These are phyloP conservation scores for Citrus glauca DNA, from an alignment of 345 rosid genomes.

Conservation along the genomic window DNA sequence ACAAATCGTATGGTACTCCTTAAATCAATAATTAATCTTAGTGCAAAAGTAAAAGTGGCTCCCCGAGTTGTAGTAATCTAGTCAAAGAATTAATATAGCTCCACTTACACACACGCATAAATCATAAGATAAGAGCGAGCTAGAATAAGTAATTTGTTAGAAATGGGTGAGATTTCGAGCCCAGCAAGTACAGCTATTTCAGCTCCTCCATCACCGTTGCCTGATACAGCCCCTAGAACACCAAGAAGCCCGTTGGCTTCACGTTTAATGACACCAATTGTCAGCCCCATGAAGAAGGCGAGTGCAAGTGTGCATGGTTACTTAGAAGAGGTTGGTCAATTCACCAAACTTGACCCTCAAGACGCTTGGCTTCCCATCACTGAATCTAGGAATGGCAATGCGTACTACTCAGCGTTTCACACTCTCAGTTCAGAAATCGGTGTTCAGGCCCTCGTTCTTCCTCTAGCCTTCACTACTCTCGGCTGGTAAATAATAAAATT, in stretches of 20 bases:
- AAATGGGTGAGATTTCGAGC: conserved; percentile 4
- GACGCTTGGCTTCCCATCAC: conserved; percentile 69
- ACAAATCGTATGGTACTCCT: no score
- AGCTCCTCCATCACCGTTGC: conserved; percentile 38
- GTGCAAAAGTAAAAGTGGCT: neutral
- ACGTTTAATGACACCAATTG: conserved; percentile 32
- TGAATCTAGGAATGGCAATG: conserved; percentile 57
- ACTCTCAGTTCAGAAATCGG: conserved; percentile 53
- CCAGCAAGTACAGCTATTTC: conserved; percentile 9
- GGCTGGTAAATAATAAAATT: conserved; percentile 33
- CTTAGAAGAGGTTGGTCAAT: conserved; percentile 45
- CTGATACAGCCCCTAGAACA: conserved; percentile 19
- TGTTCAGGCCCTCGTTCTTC: conserved; percentile 59
- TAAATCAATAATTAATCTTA: no score
- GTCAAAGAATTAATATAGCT: no score
- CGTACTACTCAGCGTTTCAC: conserved; percentile 51
- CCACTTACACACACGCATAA: neutral
- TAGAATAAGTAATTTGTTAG: neutral
- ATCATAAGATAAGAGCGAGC: no score
- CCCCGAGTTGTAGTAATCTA: neutral
- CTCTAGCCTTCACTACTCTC: conserved; percentile 47
- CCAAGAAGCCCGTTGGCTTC: conserved; percentile 36
- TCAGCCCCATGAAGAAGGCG: conserved; percentile 58
- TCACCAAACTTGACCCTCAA: conserved; percentile 49
- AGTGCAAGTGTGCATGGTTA: conserved; percentile 34